Evolutionary conservation across 371 early-diverging fungal genomes (phyloP).

Genomic region (Chytridiales sp.): DNA sequence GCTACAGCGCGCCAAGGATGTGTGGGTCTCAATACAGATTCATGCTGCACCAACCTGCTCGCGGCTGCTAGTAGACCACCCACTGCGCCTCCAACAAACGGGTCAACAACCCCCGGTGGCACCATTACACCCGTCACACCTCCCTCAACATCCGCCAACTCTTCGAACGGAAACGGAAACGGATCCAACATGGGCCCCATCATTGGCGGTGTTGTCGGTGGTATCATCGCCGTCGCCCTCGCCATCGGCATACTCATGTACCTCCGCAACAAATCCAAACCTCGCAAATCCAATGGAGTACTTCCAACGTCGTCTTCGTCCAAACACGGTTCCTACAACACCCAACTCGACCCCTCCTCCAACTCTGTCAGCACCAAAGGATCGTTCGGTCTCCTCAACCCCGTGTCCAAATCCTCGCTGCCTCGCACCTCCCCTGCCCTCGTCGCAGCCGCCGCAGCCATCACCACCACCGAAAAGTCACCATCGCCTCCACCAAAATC

Average conservation of each 20-base stretch:
- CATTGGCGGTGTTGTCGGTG: constrained; percentile 8
- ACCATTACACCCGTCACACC: too few relatives aligned
- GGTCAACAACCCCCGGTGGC: neutral
- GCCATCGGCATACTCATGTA: neutral
- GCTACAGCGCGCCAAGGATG: too few relatives aligned
- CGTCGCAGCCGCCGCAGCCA: too few relatives aligned
- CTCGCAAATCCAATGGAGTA: too few relatives aligned
- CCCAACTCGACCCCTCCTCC: constrained; percentile 10
- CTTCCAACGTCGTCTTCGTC: neutral
- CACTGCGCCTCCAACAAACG: neutral
- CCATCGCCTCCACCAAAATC: too few relatives aligned
- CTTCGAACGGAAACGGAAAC: neutral
- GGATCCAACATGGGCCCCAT: neutral
- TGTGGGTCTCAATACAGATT: too few relatives aligned
- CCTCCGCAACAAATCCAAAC: neutral
- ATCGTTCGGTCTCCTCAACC: neutral
- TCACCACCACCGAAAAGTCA: too few relatives aligned
- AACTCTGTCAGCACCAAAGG: constrained; percentile 13
- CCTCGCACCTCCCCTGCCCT: too few relatives aligned
- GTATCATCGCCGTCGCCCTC: constrained; percentile 8
- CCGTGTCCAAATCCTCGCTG: too few relatives aligned
- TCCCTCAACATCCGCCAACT: neutral
- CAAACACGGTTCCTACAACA: constrained; percentile 7
- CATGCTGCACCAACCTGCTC: too few relatives aligned
- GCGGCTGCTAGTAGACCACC: too few relatives aligned